phyloP scores from a whole-genome alignment of 2,329 filamentous ascomycete species.

The Pseudocercospora macadamiae region DNA sequence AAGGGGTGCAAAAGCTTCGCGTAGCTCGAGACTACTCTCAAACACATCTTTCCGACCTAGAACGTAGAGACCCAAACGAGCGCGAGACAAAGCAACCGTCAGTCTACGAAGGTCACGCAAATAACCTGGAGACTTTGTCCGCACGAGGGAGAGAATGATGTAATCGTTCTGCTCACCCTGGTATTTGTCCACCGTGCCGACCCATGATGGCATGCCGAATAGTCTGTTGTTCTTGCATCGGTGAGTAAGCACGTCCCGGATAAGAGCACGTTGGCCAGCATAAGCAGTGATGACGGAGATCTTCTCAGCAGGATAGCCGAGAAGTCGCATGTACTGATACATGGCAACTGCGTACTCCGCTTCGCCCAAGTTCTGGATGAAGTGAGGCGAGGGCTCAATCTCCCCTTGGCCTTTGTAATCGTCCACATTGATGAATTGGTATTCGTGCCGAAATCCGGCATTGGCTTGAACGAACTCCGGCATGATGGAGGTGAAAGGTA shows the following conservation, averaged over 20 bases:
- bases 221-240: constrained; percentile 80
- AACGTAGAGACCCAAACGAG: constrained; percentile 87
- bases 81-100: constrained; percentile 91
- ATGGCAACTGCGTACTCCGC: constrained; percentile 96
- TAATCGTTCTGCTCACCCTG: constrained; percentile 99
- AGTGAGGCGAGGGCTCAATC: constrained; percentile 86
- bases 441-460: constrained; percentile 89
- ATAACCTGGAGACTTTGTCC: constrained; percentile 87
- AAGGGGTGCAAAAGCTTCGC: constrained; percentile 80
- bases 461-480: constrained; percentile 81
- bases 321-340: constrained; percentile 94
- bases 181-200: constrained; percentile 97
- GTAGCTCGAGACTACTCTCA: constrained; percentile 83
- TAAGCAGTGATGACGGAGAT: constrained; percentile 94
- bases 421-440: constrained; percentile 93
- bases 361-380: constrained; percentile 94
- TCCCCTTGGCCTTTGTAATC: constrained; percentile 92
- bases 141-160: constrained; percentile 88
- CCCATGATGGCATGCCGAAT: constrained; percentile 85
- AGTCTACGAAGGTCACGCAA: constrained; percentile 89
- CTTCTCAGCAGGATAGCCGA: constrained; percentile 82
- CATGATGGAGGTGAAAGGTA: constrained; percentile 70
- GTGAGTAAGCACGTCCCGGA: constrained; percentile 81
- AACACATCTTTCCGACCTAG: constrained; percentile 87
- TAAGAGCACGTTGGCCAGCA: constrained; percentile 84